Evolutionary conservation across 345 rosid species (phyloP).

Genomic region (Murraya koenigii): DNA sequence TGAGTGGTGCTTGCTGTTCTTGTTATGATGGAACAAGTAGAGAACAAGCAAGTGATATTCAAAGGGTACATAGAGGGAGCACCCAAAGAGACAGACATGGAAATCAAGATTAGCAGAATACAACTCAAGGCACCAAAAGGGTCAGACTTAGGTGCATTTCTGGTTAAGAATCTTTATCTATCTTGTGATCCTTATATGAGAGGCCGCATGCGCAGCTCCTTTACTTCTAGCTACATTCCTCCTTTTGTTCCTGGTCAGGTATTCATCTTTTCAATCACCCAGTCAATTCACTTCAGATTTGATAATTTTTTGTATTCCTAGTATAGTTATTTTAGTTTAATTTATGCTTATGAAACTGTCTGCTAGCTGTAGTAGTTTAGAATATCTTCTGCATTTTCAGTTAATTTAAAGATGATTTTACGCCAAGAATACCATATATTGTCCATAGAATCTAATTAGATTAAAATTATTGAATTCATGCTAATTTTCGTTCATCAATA

Average conservation of each 20-base stretch:
- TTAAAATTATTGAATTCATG: background rate
- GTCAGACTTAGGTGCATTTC: constrained; percentile 33
- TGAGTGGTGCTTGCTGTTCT: background rate
- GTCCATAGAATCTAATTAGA: background rate
- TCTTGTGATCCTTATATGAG: constrained; percentile 64
- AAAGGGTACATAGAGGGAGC: constrained; percentile 40
- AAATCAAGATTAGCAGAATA: constrained; percentile 24
- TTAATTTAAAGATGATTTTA: background rate
- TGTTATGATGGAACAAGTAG: constrained; percentile 13
- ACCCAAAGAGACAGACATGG: constrained; percentile 54
- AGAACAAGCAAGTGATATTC: constrained; percentile 52
- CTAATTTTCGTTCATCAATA: background rate
- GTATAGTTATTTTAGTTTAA: too few relatives aligned
- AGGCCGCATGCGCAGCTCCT: constrained; percentile 41
- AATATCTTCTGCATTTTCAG: background rate
- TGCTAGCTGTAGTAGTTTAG: background rate
- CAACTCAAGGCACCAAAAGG: constrained; percentile 41
- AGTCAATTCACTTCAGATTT: too few relatives aligned
- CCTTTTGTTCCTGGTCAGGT: constrained; percentile 49
- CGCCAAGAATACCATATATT: background rate
- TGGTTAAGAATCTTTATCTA: constrained; percentile 52
- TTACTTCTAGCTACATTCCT: constrained; percentile 34
- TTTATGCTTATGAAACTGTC: too few relatives aligned
- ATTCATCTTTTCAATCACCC: background rate
- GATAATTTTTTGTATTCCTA: too few relatives aligned